These are phyloP conservation scores for Penicillium coffeae DNA, from an alignment of 495 filamentous ascomycete species.

Conservation along the genomic window DNA sequence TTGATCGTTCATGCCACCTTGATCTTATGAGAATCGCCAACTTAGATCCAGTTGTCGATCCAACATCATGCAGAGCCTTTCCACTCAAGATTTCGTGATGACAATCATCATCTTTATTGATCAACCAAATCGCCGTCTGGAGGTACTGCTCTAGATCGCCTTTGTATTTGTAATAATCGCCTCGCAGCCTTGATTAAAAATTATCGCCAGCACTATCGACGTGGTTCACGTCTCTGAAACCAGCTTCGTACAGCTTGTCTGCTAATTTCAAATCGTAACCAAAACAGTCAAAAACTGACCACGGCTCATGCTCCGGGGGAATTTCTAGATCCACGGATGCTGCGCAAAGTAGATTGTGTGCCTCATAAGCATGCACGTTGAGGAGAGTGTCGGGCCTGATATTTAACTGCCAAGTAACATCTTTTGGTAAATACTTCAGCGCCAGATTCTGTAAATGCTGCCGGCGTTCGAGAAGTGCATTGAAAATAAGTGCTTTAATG, in stretches of 20 bases:
- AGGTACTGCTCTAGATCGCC: slow-evolving; percentile 1
- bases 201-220: slow-evolving; percentile 1
- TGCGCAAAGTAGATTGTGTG: background rate
- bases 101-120: slow-evolving; percentile 7
- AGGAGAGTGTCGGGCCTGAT: background rate
- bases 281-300: slow-evolving; percentile 8
- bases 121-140: slow-evolving; percentile 5
- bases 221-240: slow-evolving; percentile 4
- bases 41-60: background rate
- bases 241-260: slow-evolving; percentile 1
- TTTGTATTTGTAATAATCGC: slow-evolving; percentile 1
- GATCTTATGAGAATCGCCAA: too few relatives aligned
- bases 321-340: slow-evolving; percentile 4
- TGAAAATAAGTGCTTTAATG: slow-evolving; percentile 5
- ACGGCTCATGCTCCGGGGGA: slow-evolving; percentile 1
- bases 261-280: slow-evolving; percentile 6
- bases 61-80: slow-evolving; percentile 6
- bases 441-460: slow-evolving; percentile 5
- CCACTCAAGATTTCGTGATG: background rate
- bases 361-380: slow-evolving; percentile 3
- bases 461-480: slow-evolving; percentile 4
- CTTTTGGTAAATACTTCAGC: slow-evolving; percentile 3
- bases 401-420: background rate
- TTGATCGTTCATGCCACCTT: background rate
- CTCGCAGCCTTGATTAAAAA: too few relatives aligned